Evolutionary conservation across 1,139 yeast species (phyloP).

Genomic region (Ogataea hybrid): DNA sequence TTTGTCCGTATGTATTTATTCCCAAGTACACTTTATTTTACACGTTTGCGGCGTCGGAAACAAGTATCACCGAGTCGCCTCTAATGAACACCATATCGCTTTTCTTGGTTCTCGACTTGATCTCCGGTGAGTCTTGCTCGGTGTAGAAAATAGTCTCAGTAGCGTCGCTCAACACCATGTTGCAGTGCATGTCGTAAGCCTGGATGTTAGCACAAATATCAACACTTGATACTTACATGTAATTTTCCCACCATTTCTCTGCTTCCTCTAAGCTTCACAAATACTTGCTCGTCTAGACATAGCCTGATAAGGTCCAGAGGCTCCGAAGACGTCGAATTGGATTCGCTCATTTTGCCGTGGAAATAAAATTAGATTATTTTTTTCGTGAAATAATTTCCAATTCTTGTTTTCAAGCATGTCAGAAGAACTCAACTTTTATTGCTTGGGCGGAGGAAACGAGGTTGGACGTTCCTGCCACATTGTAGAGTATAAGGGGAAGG

Average conservation of each 20-base stretch:
- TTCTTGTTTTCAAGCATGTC: conserved; percentile 7
- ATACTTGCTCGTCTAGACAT: conserved; percentile 82
- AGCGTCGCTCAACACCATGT: conserved; percentile 93
- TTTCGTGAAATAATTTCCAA: conserved; percentile 1
- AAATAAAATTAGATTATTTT: neutral
- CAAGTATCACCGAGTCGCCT: conserved; percentile 88
- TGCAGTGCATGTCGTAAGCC: conserved; percentile 96
- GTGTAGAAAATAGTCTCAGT: conserved; percentile 71
- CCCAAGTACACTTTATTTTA: conserved; percentile 7
- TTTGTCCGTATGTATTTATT: neutral
- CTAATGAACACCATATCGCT: conserved; percentile 93
- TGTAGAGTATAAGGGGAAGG: conserved; percentile 87
- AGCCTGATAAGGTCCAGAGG: conserved; percentile 88
- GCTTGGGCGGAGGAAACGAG: conserved; percentile 99
- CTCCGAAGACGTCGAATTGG: conserved; percentile 37
- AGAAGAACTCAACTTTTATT: conserved; percentile 54
- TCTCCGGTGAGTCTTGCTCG: conserved; percentile 44
- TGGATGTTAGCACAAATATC: conserved; percentile 16
- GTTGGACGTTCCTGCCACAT: conserved; percentile 97
- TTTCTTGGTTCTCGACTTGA: conserved; percentile 53
- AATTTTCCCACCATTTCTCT: conserved; percentile 87
- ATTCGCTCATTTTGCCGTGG: conserved; percentile 16
- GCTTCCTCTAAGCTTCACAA: conserved; percentile 93
- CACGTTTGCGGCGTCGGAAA: conserved; percentile 30
- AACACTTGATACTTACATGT: conserved; percentile 45